These are phyloP conservation scores for Sphaerulina vaccinii DNA, from an alignment of 2,329 filamentous ascomycete genomes.

Conservation along the genomic window DNA sequence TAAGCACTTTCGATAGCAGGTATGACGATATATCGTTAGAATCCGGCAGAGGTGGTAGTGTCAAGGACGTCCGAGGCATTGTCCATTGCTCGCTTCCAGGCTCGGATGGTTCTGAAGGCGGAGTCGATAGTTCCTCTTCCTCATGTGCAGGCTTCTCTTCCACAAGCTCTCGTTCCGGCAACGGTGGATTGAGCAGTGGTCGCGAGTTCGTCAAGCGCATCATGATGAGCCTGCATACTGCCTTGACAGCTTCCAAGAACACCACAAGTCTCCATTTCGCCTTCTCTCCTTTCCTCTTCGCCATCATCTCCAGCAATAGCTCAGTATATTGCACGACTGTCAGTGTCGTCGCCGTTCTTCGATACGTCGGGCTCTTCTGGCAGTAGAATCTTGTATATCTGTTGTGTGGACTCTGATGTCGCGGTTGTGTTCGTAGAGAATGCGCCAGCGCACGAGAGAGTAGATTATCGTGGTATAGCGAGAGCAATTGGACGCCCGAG, in stretches of 20 bases:
- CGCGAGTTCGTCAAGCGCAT: slow-evolving; percentile 79
- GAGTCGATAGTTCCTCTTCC: slow-evolving; percentile 45
- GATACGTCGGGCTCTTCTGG: slow-evolving; percentile 66
- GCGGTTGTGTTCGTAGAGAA: slow-evolving; percentile 51
- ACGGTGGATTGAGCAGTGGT: slow-evolving; percentile 75
- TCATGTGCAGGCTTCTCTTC: slow-evolving; percentile 46
- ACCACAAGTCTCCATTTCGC: slow-evolving; percentile 84
- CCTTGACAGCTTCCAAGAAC: slow-evolving; percentile 80
- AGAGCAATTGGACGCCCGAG: slow-evolving; percentile 83
- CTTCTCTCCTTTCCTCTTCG: slow-evolving; percentile 78
- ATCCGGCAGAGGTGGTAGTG: slow-evolving; percentile 77
- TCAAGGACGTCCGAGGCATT: slow-evolving; percentile 92
- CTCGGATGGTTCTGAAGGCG: slow-evolving; percentile 43
- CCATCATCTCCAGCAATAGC: slow-evolving; percentile 95
- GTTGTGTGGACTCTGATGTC: slow-evolving; percentile 54
- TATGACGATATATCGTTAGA: slow-evolving; percentile 81
- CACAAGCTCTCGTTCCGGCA: slow-evolving; percentile 78
- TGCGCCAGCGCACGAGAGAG: slow-evolving; percentile 65
- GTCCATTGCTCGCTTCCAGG: slow-evolving; percentile 60
- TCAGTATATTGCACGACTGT: slow-evolving; percentile 95
- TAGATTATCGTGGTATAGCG: slow-evolving; percentile 87
- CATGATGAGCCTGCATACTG: slow-evolving; percentile 75
- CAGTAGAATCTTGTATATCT: slow-evolving; percentile 66
- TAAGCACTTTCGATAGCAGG: slow-evolving; percentile 84
- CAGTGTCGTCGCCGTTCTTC: slow-evolving; percentile 74